Evolutionary conservation across 129 eudicot genomes (phyloP), one percentile per base, ranked within the genome.

Genomic region (Flaveria ramosissima): DNA sequence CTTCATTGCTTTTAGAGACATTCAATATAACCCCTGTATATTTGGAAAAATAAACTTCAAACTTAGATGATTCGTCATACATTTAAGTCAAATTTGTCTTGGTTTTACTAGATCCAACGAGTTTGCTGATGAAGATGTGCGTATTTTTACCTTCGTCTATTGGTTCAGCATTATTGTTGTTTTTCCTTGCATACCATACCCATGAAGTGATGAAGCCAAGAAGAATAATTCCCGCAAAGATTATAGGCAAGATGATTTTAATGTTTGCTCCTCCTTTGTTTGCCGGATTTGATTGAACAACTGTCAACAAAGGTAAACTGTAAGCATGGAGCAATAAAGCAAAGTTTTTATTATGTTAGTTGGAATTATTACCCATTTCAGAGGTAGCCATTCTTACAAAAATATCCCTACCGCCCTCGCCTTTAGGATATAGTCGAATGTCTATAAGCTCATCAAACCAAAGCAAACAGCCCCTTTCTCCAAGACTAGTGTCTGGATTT

Each of bases 401-500:
- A 45, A 45, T 45, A 45, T 45, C 48, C 48, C 0, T 45, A 8
- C 14, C 48, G 2, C 59, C 74, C 21, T 10, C 13, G 14, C 74
- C 56, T 24, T 69, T 42, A 0, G 20, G 26, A 21, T 11, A 46
- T 10, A 69, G 11, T 69, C 74, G 50, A 42, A 47, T 46, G 74
- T 69, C 74, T 20, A 6, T 23, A 20, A 69, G 74, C 6, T 69
- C 74, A 46, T 15, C 26, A 26, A 69, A 69, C 74, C 74, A 69
- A 46, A 45, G 59, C 74, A 69, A 46, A 14, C 74, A 69, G 13
- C 59, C 59, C 15, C 74, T 69, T 46, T 43, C 57, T 42, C 21
- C 27, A 42, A 42, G 63, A 56, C 30, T 56, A 1, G 63, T 8
- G 14, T 42, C 43, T 0, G 60, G 21, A 53, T 16, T 53, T 53